These are phyloP conservation scores for Bolboschoenoplectus hybrid DNA, from an alignment of 202 grass and related monocot genomes.

Conservation along the genomic window DNA sequence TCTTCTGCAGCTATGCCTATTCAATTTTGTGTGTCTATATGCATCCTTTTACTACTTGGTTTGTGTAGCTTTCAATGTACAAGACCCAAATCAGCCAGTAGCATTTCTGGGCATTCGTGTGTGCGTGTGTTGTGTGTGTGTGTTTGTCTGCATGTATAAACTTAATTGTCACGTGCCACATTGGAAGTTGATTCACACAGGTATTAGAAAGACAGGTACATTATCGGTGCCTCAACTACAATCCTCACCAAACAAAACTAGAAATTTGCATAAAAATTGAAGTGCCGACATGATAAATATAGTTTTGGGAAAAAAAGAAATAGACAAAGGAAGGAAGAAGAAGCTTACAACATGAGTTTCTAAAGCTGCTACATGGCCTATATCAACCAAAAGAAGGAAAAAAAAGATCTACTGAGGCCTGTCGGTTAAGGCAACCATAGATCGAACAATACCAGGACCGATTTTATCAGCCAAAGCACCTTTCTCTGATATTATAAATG, in stretches of 20 bases:
- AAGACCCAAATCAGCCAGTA: neutral
- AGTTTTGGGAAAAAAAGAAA: neutral
- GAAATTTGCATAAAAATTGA: neutral
- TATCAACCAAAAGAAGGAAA: neutral
- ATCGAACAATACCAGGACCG: constrained; percentile 59
- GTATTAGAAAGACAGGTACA: neutral
- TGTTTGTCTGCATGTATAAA: neutral
- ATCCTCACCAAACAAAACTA: neutral
- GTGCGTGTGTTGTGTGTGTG: neutral
- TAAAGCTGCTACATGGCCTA: neutral
- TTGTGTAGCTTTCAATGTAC: neutral
- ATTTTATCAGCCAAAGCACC: constrained; percentile 69
- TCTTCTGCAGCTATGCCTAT: neutral
- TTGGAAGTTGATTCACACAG: neutral
- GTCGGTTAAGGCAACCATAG: constrained; percentile 63
- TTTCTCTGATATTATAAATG: constrained; percentile 78
- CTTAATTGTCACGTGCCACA: neutral
- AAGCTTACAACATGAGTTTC: neutral
- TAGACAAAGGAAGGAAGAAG: neutral
- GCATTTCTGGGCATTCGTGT: neutral
- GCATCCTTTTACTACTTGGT: neutral
- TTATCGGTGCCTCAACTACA: neutral
- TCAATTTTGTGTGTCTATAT: neutral
- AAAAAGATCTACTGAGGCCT: constrained; percentile 43
- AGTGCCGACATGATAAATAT: neutral